These are phyloP conservation scores for Chrysopogon serrulatus DNA, from an alignment of 176 grass and related monocot species.

Conservation along the genomic window DNA sequence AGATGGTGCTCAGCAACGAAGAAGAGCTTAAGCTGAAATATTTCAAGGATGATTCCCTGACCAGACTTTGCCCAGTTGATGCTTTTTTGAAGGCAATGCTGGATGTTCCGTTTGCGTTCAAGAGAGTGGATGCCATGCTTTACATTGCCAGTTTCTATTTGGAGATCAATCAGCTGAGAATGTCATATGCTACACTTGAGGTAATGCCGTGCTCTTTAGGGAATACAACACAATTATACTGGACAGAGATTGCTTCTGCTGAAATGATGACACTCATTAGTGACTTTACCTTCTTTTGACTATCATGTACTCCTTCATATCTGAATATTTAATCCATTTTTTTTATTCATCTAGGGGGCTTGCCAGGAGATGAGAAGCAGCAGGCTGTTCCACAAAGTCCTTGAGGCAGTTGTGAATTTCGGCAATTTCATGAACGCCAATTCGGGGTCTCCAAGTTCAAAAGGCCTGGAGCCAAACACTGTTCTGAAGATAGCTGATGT, in stretches of 20 bases:
- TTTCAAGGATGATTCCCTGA: conserved; percentile 53
- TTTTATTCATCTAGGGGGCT: conserved; percentile 47
- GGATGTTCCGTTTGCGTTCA: conserved; percentile 77
- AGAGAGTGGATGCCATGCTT: conserved; percentile 80
- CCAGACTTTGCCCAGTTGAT: conserved; percentile 60
- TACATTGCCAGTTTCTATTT: conserved; percentile 79
- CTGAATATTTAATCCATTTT: neutral
- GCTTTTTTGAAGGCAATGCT: conserved; percentile 63
- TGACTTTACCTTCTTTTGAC: neutral
- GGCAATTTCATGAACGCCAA: conserved; percentile 69
- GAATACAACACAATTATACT: neutral
- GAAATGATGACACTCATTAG: neutral
- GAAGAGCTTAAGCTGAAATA: conserved; percentile 80
- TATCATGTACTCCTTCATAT: neutral
- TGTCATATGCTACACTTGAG: conserved; percentile 74
- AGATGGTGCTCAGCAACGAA: conserved; percentile 63
- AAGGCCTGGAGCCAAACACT: conserved; percentile 78
- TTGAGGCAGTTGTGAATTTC: conserved; percentile 64
- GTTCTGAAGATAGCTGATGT: conserved; percentile 77
- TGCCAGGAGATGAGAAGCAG: conserved; percentile 82
- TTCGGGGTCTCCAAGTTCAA: conserved; percentile 54
- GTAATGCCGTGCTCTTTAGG: conserved; percentile 18
- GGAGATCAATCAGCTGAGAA: conserved; percentile 74
- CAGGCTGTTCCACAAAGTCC: conserved; percentile 73
- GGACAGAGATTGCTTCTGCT: neutral